Evolutionary conservation across 768 basidiomycete genomes (phyloP).

Genomic region (Pulveroboletus sp.): DNA sequence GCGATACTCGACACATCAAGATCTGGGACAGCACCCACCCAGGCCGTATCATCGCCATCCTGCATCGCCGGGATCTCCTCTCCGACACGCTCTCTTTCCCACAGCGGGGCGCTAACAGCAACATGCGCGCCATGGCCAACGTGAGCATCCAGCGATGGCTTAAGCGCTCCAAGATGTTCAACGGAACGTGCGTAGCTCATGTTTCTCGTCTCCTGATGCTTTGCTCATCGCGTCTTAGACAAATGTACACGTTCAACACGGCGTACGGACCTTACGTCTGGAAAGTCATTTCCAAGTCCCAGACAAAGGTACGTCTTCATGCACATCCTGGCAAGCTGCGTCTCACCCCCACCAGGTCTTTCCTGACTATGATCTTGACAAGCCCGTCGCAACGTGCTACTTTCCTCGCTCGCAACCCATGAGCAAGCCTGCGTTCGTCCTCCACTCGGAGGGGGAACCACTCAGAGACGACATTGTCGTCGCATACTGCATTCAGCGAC

Average conservation of each 20-base stretch:
- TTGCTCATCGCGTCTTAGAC: slow-evolving; percentile 2
- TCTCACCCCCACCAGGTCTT: slow-evolving; percentile 12
- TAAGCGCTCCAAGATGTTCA: slow-evolving; percentile 20
- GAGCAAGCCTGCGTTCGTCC: slow-evolving; percentile 18
- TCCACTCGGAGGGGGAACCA: slow-evolving; percentile 23
- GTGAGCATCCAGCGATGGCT: slow-evolving; percentile 28
- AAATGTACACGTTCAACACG: slow-evolving; percentile 21
- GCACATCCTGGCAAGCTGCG: slow-evolving; percentile 1
- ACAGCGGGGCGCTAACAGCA: not conserved
- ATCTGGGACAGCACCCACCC: slow-evolving; percentile 13
- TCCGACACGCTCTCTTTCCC: slow-evolving; percentile 28
- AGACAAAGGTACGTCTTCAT: slow-evolving; percentile 20
- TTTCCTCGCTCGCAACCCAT: slow-evolving; percentile 6
- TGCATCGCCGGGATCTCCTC: slow-evolving; percentile 27
- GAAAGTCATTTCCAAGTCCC: slow-evolving; percentile 22
- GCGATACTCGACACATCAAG: slow-evolving; percentile 15
- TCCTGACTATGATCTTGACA: slow-evolving; percentile 22
- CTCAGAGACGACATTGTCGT: slow-evolving; percentile 30
- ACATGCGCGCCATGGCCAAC: not conserved
- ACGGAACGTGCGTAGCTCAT: slow-evolving; percentile 20
- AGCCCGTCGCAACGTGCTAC: slow-evolving; percentile 21
- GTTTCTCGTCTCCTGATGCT: not conserved
- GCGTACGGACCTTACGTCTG: slow-evolving; percentile 24
- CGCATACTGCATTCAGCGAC: slow-evolving; percentile 27
- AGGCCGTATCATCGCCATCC: slow-evolving; percentile 17